Evolutionary conservation across 2,329 filamentous ascomycete species (phyloP).

Genomic region (Cladobotryum mycophilum): DNA sequence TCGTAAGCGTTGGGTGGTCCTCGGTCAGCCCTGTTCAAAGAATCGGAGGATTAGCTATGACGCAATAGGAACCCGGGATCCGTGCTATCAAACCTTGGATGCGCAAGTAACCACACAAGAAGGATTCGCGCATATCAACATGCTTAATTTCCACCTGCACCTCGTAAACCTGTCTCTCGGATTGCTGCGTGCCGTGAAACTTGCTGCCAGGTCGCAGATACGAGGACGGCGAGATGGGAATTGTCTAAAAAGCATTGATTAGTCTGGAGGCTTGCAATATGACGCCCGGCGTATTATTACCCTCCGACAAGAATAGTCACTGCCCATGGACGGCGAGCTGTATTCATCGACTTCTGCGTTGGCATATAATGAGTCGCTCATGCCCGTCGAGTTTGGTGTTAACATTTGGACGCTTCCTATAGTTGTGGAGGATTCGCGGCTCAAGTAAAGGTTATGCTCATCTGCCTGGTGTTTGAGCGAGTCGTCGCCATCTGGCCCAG

Average conservation of each 20-base stretch:
- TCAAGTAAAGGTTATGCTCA: slow-evolving; percentile 19
- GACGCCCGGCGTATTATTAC: slow-evolving; percentile 20
- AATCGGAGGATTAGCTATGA: slow-evolving; percentile 10
- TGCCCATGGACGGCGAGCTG: slow-evolving; percentile 31
- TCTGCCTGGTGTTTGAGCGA: slow-evolving; percentile 17
- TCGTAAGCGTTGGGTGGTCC: slow-evolving; percentile 94
- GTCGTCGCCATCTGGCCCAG: slow-evolving; percentile 22
- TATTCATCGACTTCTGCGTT: slow-evolving; percentile 25
- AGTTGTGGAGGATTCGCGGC: slow-evolving; percentile 16
- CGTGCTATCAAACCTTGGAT: slow-evolving; percentile 66
- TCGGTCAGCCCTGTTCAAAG: slow-evolving; percentile 68
- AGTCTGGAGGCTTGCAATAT: neutral
- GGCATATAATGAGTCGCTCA: slow-evolving; percentile 18
- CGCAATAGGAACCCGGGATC: slow-evolving; percentile 2
- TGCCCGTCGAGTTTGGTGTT: slow-evolving; percentile 15
- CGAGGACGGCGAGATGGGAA: slow-evolving; percentile 75
- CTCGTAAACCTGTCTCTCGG: slow-evolving; percentile 86
- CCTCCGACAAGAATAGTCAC: slow-evolving; percentile 31
- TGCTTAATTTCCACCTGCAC: slow-evolving; percentile 97
- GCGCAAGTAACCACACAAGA: slow-evolving; percentile 87
- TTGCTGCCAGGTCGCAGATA: slow-evolving; percentile 81
- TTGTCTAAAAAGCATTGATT: slow-evolving; percentile 44
- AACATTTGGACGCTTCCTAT: slow-evolving; percentile 12
- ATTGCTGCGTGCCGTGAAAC: slow-evolving; percentile 87
- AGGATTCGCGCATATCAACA: slow-evolving; percentile 89